Evolutionary conservation across 257 asterid species (phyloP), one percentile per base, ranked within the genome.

Genomic region (Przewalskia tangutica): DNA sequence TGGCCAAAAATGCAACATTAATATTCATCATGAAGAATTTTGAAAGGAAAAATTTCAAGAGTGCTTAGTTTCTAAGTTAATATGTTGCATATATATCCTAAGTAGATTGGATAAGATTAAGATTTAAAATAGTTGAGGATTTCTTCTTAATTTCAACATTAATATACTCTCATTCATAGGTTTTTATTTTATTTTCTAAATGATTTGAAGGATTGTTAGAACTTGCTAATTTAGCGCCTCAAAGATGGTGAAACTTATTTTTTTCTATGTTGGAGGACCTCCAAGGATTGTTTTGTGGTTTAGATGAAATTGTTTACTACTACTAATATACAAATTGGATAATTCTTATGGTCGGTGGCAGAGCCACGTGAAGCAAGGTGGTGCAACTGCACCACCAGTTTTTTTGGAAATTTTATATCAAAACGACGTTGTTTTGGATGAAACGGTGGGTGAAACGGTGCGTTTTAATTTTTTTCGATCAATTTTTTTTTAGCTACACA

Each of bases 201-300:
- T 7, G 79, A 27, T 80, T 34, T 34, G 44, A 62, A 27, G 63
- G 60, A 27, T 20, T 58, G 27, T 77, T 79, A 14, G 67, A 9
- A 0, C 3, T 62, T 54, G 36, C 36, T 40, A 20, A 66, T 23
- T 55, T 83, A 23, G 46, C 56, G 62, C 50, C 53, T 44, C 20
- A 77, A 67, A 11, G 16, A 0, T 66, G 80, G 77, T 80, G 16
- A 77, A 16, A 62, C 40, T 34, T 44, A 67, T 12, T 48, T 73
- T 20, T 73, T 62, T 63, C 85, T 82, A 71, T 17, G 82, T 63
- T 86, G 73, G 82, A 83, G 86, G 88, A 13, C 60, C 11, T 77
- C 85, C 85, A 79, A 79, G n/a, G 27, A 34, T 53, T 66, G 40
- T 20, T 63, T 51, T 59, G 80, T 68, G 86, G 86, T 53, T 78